Percentiles rank a stretch among this genome's conserved stretches.
Conservation (phyloP, 768 basidiomycete species). For the Tylopilus plumbeoviolaceoides region DNA sequence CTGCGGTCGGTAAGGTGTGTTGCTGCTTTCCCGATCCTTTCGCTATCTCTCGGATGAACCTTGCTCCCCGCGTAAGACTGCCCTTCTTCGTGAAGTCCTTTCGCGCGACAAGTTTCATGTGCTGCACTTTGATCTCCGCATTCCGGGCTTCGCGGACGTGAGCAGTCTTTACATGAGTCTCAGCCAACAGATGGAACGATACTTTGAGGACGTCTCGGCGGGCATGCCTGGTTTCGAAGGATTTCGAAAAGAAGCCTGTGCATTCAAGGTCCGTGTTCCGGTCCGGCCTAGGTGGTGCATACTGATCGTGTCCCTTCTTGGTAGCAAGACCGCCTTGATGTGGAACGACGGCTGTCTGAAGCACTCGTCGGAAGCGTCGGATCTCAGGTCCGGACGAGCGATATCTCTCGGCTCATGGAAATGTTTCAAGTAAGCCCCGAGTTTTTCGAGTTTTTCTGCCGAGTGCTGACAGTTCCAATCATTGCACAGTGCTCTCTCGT, state of each 20-base stretch:
- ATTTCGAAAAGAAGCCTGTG: conserved; percentile 72
- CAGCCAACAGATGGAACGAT: conserved; percentile 77
- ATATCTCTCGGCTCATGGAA: conserved; percentile 81
- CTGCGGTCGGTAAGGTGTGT: too few relatives aligned
- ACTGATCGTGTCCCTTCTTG: conserved; percentile 4
- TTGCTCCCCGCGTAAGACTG: conserved; percentile 46
- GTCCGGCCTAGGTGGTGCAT: neutral
- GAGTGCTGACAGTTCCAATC: neutral
- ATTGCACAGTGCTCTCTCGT: conserved; percentile 59
- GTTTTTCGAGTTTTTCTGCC: neutral
- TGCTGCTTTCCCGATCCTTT: neutral
- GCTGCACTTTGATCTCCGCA: conserved; percentile 79
- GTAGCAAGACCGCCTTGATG: conserved; percentile 72
- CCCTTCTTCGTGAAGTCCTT: conserved; percentile 74
- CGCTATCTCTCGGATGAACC: neutral
- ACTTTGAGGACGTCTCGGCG: conserved; percentile 62
- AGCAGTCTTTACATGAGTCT: conserved; percentile 73
- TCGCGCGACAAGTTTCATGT: conserved; percentile 68
- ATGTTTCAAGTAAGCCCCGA: conserved; percentile 58
- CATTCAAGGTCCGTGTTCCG: conserved; percentile 60
- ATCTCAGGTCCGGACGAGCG: conserved; percentile 64
- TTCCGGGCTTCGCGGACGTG: conserved; percentile 80
- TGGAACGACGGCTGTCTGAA: conserved; percentile 59
- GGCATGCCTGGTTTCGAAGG: conserved; percentile 60
- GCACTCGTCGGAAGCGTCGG: conserved; percentile 38